A percentile compares a stretch with the other conserved stretches of the same genome.
Conservation (phyloP, 2,329 filamentous ascomycete species). For the Xylariaceae sp. region DNA sequence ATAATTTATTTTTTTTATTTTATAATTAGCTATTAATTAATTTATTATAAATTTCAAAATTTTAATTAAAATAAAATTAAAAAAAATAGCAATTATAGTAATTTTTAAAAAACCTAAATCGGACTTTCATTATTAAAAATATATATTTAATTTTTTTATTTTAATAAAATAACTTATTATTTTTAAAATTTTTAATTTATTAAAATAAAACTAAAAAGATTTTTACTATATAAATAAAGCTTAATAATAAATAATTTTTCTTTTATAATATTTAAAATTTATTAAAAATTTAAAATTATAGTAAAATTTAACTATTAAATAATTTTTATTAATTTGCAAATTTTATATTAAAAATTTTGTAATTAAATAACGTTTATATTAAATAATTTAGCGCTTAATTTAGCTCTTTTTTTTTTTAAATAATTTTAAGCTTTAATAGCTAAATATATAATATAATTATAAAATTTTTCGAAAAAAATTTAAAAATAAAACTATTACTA, state of each 20-base stretch:
- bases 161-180: neutral
- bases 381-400: too few relatives aligned
- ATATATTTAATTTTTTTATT: too few relatives aligned
- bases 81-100: neutral
- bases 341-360: neutral
- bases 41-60: neutral
- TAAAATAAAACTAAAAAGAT: neutral
- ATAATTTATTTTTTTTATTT: neutral
- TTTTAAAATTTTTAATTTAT: neutral
- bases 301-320: neutral
- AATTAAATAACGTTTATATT: neutral
- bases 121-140: neutral
- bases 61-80: neutral
- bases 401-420: too few relatives aligned
- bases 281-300: neutral
- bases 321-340: neutral
- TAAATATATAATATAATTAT: too few relatives aligned
- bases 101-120: neutral
- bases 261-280: too few relatives aligned
- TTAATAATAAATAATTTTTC: too few relatives aligned
- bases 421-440: too few relatives aligned
- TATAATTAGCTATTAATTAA: neutral
- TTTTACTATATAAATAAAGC: too few relatives aligned
- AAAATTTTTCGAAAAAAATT: too few relatives aligned
- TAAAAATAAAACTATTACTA: too few relatives aligned